These are phyloP conservation scores for Ogataea sp. DNA, from an alignment of 805 yeast genomes.

Conservation along the genomic window DNA sequence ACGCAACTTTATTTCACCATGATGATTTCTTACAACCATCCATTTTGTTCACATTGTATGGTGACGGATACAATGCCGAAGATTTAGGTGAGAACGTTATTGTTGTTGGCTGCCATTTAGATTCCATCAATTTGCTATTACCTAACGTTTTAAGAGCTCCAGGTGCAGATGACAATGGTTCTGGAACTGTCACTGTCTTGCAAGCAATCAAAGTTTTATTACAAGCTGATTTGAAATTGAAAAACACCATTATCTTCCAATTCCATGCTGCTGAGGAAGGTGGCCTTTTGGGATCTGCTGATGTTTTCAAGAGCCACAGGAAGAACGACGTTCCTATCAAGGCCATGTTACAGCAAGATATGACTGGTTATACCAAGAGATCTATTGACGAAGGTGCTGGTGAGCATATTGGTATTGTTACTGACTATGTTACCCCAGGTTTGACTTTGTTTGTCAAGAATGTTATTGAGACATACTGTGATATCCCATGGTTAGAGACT, in stretches of 20 bases:
- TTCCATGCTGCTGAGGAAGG: slow-evolving; percentile 95
- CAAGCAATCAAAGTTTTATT: slow-evolving; percentile 66
- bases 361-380: slow-evolving; percentile 72
- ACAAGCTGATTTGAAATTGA: slow-evolving; percentile 3
- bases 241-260: slow-evolving; percentile 82
- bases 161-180: slow-evolving; percentile 94
- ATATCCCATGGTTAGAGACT: slow-evolving; percentile 66
- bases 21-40: slow-evolving; percentile 72
- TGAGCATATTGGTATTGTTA: slow-evolving; percentile 73
- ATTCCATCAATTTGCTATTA: slow-evolving; percentile 65
- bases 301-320: slow-evolving; percentile 54
- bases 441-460: slow-evolving; percentile 56
- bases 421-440: slow-evolving; percentile 51
- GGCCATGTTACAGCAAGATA: slow-evolving; percentile 90
- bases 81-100: slow-evolving; percentile 33
- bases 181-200: slow-evolving; percentile 73
- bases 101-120: slow-evolving; percentile 86
- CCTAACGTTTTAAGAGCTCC: slow-evolving; percentile 71
- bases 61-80: slow-evolving; percentile 31
- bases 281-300: slow-evolving; percentile 80
- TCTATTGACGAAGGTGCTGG: slow-evolving; percentile 40
- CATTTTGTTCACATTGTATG: slow-evolving; percentile 57
- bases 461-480: slow-evolving; percentile 53
- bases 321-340: slow-evolving; percentile 43
- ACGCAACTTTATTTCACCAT: slow-evolving; percentile 50